Percentiles rank a stretch among this genome's conserved stretches.
These are phyloP conservation scores for Fragilaria crotonensis DNA, from an alignment of 108 stramenopile genomes.

Conservation along the genomic window DNA sequence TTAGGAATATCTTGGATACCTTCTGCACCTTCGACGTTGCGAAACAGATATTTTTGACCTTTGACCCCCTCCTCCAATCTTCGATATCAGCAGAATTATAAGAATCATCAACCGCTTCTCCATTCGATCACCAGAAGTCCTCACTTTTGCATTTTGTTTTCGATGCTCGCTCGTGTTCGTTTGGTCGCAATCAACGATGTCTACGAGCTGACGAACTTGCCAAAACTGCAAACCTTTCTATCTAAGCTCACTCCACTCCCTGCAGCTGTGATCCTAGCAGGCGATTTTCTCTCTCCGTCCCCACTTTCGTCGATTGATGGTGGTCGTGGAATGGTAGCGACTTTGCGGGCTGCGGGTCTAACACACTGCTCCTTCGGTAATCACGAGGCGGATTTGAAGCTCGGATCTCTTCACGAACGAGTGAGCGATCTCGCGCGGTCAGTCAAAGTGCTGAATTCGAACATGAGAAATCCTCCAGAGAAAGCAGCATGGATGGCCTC, in stretches of 20 bases:
- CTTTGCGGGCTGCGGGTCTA: slow-evolving; percentile 44
- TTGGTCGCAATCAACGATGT: slow-evolving; percentile 35
- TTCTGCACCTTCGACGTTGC: too few species aligned
- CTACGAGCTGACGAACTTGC: slow-evolving; percentile 26
- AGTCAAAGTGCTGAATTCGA: slow-evolving; percentile 49
- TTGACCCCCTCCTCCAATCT: too few species aligned
- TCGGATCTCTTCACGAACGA: slow-evolving; percentile 32
- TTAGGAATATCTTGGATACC: too few species aligned
- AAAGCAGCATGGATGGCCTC: slow-evolving; percentile 15
- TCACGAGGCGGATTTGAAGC: slow-evolving; percentile 66
- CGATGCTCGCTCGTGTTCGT: slow-evolving; percentile 7
- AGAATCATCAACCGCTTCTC: too few species aligned
- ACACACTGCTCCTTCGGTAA: slow-evolving; percentile 72
- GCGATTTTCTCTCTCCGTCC: slow-evolving; percentile 67
- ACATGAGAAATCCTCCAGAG: slow-evolving; percentile 30
- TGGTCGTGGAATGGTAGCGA: slow-evolving; percentile 53
- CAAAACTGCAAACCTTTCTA: slow-evolving; percentile 24
- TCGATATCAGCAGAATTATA: too few species aligned
- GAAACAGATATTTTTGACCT: too few species aligned
- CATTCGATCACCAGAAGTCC: too few species aligned
- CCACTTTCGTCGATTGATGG: slow-evolving; percentile 58
- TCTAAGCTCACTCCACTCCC: slow-evolving; percentile 3
- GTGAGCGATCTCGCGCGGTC: slow-evolving; percentile 28
- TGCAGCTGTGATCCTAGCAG: slow-evolving; percentile 45
- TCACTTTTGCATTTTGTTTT: too few species aligned